Conservation (phyloP, 805 yeast genomes). For the Cyberlindnera mrakii region DNA sequence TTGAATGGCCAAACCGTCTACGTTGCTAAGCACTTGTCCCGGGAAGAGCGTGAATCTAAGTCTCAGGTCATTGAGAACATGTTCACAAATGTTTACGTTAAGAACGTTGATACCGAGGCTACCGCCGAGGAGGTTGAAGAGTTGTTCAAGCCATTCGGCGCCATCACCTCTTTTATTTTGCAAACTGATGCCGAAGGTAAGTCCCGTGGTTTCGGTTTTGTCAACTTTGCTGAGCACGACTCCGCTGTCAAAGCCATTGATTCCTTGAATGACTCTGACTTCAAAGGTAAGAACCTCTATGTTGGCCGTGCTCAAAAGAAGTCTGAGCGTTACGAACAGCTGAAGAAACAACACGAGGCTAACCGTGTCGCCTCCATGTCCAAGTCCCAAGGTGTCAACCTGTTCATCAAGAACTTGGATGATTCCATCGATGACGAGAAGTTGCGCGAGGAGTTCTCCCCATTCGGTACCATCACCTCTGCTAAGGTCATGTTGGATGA, state of each 20-base stretch:
- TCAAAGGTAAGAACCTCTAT: slow-evolving; percentile 78
- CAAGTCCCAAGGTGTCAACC: slow-evolving; percentile 96
- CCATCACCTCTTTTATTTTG: slow-evolving; percentile 73
- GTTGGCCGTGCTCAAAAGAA: slow-evolving; percentile 99
- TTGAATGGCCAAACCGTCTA: slow-evolving; percentile 93
- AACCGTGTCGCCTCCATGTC: slow-evolving; percentile 85
- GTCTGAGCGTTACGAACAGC: slow-evolving; percentile 93
- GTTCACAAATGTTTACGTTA: slow-evolving; percentile 93
- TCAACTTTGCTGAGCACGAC: slow-evolving; percentile 84
- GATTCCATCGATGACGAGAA: slow-evolving; percentile 88
- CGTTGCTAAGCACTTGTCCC: slow-evolving; percentile 91
- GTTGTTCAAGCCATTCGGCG: slow-evolving; percentile 69
- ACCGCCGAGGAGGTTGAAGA: slow-evolving; percentile 65
- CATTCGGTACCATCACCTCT: slow-evolving; percentile 91
- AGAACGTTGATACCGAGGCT: slow-evolving; percentile 74
- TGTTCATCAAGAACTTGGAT: slow-evolving; percentile 94
- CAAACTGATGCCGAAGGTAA: slow-evolving; percentile 82
- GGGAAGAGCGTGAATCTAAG: slow-evolving; percentile 91
- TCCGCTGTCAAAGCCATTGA: slow-evolving; percentile 89
- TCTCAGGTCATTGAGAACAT: slow-evolving; percentile 84
- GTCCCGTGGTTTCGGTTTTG: slow-evolving; percentile 93
- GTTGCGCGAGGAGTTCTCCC: slow-evolving; percentile 86
- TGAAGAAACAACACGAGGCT: slow-evolving; percentile 90
- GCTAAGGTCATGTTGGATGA: slow-evolving; percentile 96
- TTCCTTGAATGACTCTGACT: slow-evolving; percentile 80